Conservation (phyloP, 768 basidiomycete genomes). For the Kwoniella sp. region DNA sequence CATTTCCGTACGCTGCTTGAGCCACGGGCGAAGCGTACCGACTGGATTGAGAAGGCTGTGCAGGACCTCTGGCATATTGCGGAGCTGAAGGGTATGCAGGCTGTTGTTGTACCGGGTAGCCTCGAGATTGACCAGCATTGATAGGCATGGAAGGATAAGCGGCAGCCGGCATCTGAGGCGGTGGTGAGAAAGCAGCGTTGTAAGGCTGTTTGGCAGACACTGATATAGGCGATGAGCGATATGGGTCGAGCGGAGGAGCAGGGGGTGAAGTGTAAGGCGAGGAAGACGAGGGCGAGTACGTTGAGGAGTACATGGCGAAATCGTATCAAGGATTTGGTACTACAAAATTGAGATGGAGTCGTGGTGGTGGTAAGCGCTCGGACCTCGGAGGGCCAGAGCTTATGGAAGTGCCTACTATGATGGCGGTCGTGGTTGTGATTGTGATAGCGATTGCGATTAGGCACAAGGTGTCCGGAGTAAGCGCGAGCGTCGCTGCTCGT, state of each 20-base stretch:
- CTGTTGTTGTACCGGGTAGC: constrained; percentile 24
- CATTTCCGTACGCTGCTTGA: constrained; percentile 6
- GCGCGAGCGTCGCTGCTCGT: too few relatives aligned
- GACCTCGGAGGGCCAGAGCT: too few relatives aligned
- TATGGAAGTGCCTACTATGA: too few relatives aligned
- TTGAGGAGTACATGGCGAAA: constrained; percentile 22
- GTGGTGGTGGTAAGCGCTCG: neutral
- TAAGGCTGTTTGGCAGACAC: constrained; percentile 23
- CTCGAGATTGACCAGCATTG: constrained; percentile 21
- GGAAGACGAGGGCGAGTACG: constrained; percentile 14
- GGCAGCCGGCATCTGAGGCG: constrained; percentile 19
- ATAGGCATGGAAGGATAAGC: constrained; percentile 12
- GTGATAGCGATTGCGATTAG: neutral
- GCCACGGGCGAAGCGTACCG: constrained; percentile 9
- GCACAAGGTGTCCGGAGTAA: neutral
- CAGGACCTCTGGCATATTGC: constrained; percentile 14
- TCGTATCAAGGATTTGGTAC: neutral
- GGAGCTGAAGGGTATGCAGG: constrained; percentile 14
- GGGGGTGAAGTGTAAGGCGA: constrained; percentile 19
- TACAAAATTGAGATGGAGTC: too few relatives aligned
- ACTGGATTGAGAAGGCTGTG: constrained; percentile 1
- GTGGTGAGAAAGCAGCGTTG: constrained; percentile 22
- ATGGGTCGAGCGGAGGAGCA: constrained; percentile 17
- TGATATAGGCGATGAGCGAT: constrained; percentile 28
- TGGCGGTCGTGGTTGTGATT: too few relatives aligned